A percentile compares a stretch with the other conserved stretches of the same genome.
phyloP scores from a whole-genome alignment of 78 protist genomes.

The Salpingoeca rosetta region DNA sequence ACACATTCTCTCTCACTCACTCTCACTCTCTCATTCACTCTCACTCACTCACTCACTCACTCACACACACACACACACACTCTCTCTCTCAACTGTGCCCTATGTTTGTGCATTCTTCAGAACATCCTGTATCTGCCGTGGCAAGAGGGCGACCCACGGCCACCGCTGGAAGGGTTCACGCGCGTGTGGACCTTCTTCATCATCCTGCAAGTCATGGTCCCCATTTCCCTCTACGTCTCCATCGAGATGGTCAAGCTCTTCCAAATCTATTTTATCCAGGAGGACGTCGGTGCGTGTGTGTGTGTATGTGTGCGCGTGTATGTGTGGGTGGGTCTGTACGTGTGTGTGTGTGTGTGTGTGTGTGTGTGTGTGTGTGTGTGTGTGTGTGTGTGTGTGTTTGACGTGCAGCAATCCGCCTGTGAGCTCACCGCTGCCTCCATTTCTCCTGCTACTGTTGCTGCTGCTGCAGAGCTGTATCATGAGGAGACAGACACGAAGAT shows the following conservation, averaged over 20 bases:
- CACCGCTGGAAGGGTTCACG: neutral
- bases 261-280: neutral
- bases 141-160: neutral
- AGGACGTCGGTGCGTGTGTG: neutral
- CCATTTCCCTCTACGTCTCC: conserved; percentile 46
- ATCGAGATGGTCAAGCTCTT: conserved; percentile 15
- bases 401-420: too few relatives aligned
- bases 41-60: too few relatives aligned
- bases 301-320: too few relatives aligned
- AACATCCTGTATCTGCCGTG: neutral
- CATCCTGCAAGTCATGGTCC: conserved; percentile 18
- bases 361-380: too few relatives aligned
- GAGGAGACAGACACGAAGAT: neutral
- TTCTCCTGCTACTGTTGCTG: too few relatives aligned
- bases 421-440: too few relatives aligned
- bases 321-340: too few relatives aligned
- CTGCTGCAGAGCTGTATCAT: neutral
- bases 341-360: too few relatives aligned
- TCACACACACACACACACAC: too few relatives aligned
- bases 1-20: too few relatives aligned
- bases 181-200: neutral
- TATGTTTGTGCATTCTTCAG: neutral
- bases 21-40: too few relatives aligned
- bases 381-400: too few relatives aligned
- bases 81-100: neutral